These are phyloP conservation scores for Xylaria flabelliformis DNA, from an alignment of 495 filamentous ascomycete genomes.

Conservation along the genomic window DNA sequence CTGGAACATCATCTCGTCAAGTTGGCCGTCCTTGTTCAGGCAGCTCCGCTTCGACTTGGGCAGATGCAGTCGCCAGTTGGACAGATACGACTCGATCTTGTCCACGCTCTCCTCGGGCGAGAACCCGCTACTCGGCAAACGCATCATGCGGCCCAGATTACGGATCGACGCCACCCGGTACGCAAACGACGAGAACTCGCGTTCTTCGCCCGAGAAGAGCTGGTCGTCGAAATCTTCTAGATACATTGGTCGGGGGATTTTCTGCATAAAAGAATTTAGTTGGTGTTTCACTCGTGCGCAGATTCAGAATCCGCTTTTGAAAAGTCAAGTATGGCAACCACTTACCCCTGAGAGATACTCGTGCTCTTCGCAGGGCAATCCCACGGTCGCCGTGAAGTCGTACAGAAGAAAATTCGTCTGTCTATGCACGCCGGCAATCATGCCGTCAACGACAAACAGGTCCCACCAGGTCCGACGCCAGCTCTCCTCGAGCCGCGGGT, in stretches of 20 bases:
- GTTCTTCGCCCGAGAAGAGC: constrained; percentile 65
- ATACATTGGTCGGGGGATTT: constrained; percentile 65
- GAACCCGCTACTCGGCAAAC: constrained; percentile 53
- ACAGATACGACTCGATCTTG: constrained; percentile 75
- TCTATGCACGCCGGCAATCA: constrained; percentile 64
- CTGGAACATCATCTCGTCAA: constrained; percentile 93
- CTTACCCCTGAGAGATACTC: constrained; percentile 70
- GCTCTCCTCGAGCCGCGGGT: constrained; percentile 67
- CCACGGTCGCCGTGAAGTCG: constrained; percentile 62
- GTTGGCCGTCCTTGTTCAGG: constrained; percentile 67
- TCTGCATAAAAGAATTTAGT: constrained; percentile 43
- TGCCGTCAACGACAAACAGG: constrained; percentile 78
- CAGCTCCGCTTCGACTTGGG: constrained; percentile 77
- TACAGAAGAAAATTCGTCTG: constrained; percentile 64
- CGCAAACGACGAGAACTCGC: constrained; percentile 77
- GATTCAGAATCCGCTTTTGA: not conserved
- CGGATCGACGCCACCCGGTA: constrained; percentile 78
- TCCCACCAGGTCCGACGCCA: constrained; percentile 94
- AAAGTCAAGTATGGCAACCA: constrained; percentile 21
- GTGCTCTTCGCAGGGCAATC: constrained; percentile 79
- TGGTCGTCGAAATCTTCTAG: constrained; percentile 75
- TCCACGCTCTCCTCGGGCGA: constrained; percentile 53
- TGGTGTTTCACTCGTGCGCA: not conserved
- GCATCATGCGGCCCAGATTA: constrained; percentile 77
- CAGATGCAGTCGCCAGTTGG: constrained; percentile 83